Base-by-base conservation (phyloP, 2,329 filamentous ascomycete genomes). In the Fusarium nygamai region DNA sequence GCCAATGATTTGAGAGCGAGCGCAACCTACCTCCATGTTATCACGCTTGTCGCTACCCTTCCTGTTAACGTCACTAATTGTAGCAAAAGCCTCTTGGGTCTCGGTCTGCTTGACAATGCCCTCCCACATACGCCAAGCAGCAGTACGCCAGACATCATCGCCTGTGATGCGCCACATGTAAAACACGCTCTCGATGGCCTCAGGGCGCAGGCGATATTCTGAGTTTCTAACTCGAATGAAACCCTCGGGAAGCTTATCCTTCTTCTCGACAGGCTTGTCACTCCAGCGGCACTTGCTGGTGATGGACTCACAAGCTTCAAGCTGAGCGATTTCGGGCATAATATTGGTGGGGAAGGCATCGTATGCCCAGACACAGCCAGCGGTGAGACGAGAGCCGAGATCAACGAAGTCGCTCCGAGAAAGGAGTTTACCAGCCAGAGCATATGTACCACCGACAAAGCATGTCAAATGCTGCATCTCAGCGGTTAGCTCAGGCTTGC, bases 401-500 rank as follows among this genome's bases (percentile, higher is more conserved):
- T 83, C 80, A 60, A 89, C 79, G 70, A 88, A 83, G 76, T 87
- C 84, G 7, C 81, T 78, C 24, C 83, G 82, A 3, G 83, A 80
- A 65, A 93, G 89, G 33, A 94, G 84, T 68, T 87, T 89, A 3
- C 92, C 90, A 3, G 89, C 91, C 41, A 95, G 86, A 3, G 86
- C 92, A 51, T 93, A 91, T 85, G 92, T 91, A 16, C 92, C 93
- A 12, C 92, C 92, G 7, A 89, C 85, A 78, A 93, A 95, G 81
- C 92, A 95, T 7, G 88, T 87, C 5, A 94, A 84, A 78, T 94
- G 93, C 66, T 92, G 80, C 80, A 83, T 83, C 65, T 84, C 80
- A 29, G 78, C 71, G 14, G 75, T 73, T 22, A 84, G 80, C 29
- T 82, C 79, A 27, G 78, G 70, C 53, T 76, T 73, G 20, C 34